These are phyloP conservation scores for Cordyceps fumosorosea DNA, from an alignment of 2,329 filamentous ascomycete species.

Conservation along the genomic window DNA sequence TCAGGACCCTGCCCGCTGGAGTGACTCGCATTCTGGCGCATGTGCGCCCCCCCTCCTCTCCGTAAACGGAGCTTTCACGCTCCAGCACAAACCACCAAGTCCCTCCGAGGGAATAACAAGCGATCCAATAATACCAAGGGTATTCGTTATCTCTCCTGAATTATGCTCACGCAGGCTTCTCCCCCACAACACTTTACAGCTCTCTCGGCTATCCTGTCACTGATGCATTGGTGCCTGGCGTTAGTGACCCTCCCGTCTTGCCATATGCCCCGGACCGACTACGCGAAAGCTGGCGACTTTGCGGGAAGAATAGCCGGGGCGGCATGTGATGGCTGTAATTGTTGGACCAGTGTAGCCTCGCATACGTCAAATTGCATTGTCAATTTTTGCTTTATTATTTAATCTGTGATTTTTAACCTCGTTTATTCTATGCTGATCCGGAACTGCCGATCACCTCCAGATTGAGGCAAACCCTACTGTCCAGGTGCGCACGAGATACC, in stretches of 20 bases:
- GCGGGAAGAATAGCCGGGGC: not conserved
- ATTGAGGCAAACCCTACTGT: not conserved
- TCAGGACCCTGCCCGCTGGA: not conserved
- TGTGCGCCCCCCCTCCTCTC: not conserved
- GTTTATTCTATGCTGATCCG: not conserved
- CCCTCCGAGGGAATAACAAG: not conserved
- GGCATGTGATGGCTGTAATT: conserved; percentile 1
- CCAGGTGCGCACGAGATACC: not conserved
- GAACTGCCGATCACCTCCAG: not conserved
- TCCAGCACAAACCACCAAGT: not conserved
- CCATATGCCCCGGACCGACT: not conserved
- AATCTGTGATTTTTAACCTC: not conserved
- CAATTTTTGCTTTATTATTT: not conserved
- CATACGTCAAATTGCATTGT: not conserved
- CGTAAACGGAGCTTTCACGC: conserved; percentile 7
- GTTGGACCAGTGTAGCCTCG: not conserved
- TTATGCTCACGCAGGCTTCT: not conserved
- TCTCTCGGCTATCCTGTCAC: conserved; percentile 5
- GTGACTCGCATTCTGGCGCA: not conserved
- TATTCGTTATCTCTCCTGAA: conserved; percentile 3
- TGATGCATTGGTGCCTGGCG: conserved; percentile 3
- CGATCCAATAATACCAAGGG: not conserved
- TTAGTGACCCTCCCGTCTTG: not conserved
- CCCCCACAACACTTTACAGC: not conserved
- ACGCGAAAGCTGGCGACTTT: not conserved